A percentile compares a stretch with the other conserved stretches of the same genome.
Evolutionary conservation across 306 rosid species (phyloP).

Genomic region (Trifolium pratense): DNA sequence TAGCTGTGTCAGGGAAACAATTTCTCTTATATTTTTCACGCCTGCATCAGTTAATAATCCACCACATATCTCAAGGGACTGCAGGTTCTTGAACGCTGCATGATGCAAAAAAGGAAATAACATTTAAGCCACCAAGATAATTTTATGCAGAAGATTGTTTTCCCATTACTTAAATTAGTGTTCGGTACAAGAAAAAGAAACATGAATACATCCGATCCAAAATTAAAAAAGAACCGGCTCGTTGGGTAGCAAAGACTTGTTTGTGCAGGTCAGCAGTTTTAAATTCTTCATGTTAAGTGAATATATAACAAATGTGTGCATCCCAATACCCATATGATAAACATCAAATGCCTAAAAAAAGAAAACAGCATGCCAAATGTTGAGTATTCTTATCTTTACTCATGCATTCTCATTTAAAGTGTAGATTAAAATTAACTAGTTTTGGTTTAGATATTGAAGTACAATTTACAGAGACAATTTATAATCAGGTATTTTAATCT

Average conservation of each 20-base stretch:
- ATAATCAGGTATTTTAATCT: constrained; percentile 3
- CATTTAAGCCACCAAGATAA: constrained; percentile 29
- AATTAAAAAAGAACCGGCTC: neutral
- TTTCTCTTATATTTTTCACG: constrained; percentile 75
- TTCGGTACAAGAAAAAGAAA: no score
- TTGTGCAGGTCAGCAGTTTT: constrained; percentile 20
- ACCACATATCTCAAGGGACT: constrained; percentile 91
- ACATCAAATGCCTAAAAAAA: constrained; percentile 11
- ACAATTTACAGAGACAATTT: neutral
- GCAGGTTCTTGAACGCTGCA: constrained; percentile 84
- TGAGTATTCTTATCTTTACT: neutral
- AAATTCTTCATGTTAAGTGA: neutral
- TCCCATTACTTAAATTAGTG: no score
- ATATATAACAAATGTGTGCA: constrained; percentile 10
- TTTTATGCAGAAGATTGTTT: neutral
- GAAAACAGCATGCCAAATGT: neutral
- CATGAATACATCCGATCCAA: neutral
- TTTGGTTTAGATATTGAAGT: constrained; percentile 1
- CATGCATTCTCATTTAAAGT: constrained; percentile 14
- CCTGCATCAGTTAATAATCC: constrained; percentile 96
- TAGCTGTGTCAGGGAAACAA: constrained; percentile 77
- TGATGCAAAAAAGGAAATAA: constrained; percentile 32
- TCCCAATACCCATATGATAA: constrained; percentile 9
- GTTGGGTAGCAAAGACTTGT: neutral
- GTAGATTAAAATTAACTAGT: constrained; percentile 1